A percentile compares a stretch with the other conserved stretches of the same genome.
These are phyloP conservation scores for Nakazawaea molendinolei DNA, from an alignment of 805 yeast genomes.

Conservation along the genomic window DNA sequence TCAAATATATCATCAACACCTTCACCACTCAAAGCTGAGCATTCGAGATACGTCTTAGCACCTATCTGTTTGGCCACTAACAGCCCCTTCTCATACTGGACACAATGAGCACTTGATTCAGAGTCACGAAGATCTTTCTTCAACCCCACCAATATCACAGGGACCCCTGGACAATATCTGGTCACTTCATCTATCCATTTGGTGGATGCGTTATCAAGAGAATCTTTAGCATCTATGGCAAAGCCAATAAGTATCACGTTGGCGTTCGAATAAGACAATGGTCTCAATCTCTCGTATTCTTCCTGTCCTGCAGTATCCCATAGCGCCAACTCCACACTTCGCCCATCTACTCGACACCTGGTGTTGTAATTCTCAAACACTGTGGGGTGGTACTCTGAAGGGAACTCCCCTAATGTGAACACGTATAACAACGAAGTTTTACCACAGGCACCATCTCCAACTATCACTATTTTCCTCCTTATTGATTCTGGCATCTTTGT, in stretches of 20 bases:
- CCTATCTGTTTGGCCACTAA: constrained; percentile 71
- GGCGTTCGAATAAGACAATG: constrained; percentile 81
- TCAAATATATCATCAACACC: constrained; percentile 94
- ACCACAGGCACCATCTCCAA: constrained; percentile 95
- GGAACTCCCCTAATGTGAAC: constrained; percentile 88
- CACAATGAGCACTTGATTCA: constrained; percentile 34
- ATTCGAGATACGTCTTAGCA: constrained; percentile 77
- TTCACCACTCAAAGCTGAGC: constrained; percentile 89
- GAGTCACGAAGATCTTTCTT: constrained; percentile 68
- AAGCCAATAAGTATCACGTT: constrained; percentile 82
- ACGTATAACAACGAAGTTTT: constrained; percentile 87
- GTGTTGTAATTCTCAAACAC: constrained; percentile 93
- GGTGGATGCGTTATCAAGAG: constrained; percentile 70
- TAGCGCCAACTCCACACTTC: constrained; percentile 76
- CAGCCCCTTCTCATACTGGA: constrained; percentile 55
- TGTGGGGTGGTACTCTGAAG: constrained; percentile 88
- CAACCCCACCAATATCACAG: constrained; percentile 73
- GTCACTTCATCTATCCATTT: constrained; percentile 87
- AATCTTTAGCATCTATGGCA: constrained; percentile 79
- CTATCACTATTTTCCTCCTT: constrained; percentile 77
- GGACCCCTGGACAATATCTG: constrained; percentile 74
- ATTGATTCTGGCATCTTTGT: constrained; percentile 20
- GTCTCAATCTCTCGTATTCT: constrained; percentile 86
- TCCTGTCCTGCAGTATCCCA: constrained; percentile 99
- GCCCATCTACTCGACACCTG: constrained; percentile 90